phyloP scores from a whole-genome alignment of 1,284 basidiomycete species.

The Flammula alnicola region DNA sequence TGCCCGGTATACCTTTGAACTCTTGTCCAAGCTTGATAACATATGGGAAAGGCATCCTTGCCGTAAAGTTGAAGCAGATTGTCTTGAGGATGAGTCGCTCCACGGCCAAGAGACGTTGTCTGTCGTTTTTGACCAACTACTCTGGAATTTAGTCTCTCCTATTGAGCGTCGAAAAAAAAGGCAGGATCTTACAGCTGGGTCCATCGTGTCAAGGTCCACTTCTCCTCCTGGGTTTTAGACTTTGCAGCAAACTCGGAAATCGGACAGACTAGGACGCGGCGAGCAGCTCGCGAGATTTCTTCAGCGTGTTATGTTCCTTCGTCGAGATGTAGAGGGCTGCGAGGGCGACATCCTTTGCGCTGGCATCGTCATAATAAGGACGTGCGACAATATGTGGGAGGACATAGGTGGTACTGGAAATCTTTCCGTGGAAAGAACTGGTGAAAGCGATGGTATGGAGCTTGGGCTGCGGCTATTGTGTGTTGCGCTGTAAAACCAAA shows the following conservation, averaged over 20 bases:
- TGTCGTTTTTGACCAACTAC: conserved; percentile 86
- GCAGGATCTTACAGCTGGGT: conserved; percentile 56
- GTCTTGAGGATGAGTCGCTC: conserved; percentile 93
- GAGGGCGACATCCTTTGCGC: conserved; percentile 81
- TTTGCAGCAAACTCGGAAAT: conserved; percentile 82
- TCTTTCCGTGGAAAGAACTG: conserved; percentile 93
- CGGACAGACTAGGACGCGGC: conserved; percentile 83
- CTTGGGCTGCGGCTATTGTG: conserved; percentile 95
- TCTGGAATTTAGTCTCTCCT: not conserved
- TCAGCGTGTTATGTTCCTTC: conserved; percentile 97
- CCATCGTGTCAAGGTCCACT: conserved; percentile 71
- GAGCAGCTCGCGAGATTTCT: conserved; percentile 94
- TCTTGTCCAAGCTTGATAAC: conserved; percentile 84
- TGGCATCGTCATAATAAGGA: too few species aligned
- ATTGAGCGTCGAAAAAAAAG: not conserved
- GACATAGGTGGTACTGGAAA: conserved; percentile 67
- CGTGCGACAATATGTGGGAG: not conserved
- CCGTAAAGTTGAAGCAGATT: conserved; percentile 95
- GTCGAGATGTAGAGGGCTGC: conserved; percentile 91
- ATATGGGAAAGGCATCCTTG: conserved; percentile 82
- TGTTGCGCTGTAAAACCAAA: conserved; percentile 76
- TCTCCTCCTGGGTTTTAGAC: conserved; percentile 78
- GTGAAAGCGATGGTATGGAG: conserved; percentile 94
- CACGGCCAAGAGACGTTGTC: conserved; percentile 81
- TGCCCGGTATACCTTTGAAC: conserved; percentile 58